Conservation (phyloP, 2,329 filamentous ascomycete genomes). For the Geosmithia flava region DNA sequence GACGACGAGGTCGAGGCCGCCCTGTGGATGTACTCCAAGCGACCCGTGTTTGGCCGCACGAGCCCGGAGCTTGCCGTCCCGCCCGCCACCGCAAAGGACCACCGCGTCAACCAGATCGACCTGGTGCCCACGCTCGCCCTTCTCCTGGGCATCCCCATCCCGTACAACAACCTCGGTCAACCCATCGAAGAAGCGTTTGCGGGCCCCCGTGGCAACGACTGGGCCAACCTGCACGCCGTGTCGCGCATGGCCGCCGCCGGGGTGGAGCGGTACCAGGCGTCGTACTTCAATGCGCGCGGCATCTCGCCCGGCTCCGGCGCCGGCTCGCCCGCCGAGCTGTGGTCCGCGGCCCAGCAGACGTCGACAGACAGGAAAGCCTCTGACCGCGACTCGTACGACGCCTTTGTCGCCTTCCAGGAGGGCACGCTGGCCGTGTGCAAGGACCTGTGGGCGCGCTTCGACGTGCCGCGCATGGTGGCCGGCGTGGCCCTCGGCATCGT, state of each 20-base stretch:
- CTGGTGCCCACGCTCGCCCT: slow-evolving; percentile 85
- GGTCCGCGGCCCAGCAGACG: slow-evolving; percentile 12
- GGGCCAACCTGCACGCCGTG: slow-evolving; percentile 65
- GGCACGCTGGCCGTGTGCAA: slow-evolving; percentile 72
- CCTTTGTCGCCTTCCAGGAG: slow-evolving; percentile 62
- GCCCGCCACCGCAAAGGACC: slow-evolving; percentile 61
- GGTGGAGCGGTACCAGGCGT: slow-evolving; percentile 76
- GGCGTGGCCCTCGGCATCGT: slow-evolving; percentile 61
- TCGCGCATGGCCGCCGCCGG: slow-evolving; percentile 71
- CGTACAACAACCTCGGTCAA: slow-evolving; percentile 87
- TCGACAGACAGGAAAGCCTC: slow-evolving; percentile 21
- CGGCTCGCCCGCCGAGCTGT: slow-evolving; percentile 25
- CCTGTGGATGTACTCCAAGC: slow-evolving; percentile 97
- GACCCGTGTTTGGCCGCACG: slow-evolving; percentile 69
- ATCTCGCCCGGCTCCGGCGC: slow-evolving; percentile 45
- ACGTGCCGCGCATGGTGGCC: slow-evolving; percentile 72
- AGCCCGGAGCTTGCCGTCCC: slow-evolving; percentile 44
- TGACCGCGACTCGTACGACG: slow-evolving; percentile 31
- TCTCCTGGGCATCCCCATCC: slow-evolving; percentile 81
- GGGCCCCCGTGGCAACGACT: slow-evolving; percentile 55
- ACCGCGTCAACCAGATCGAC: slow-evolving; percentile 78
- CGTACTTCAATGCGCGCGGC: slow-evolving; percentile 65
- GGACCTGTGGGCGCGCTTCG: slow-evolving; percentile 82
- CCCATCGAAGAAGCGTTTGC: slow-evolving; percentile 93
- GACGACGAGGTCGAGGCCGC: slow-evolving; percentile 92